phyloP scores from a whole-genome alignment of 2,329 filamentous ascomycete species.

The Coniochaeta sp. region DNA sequence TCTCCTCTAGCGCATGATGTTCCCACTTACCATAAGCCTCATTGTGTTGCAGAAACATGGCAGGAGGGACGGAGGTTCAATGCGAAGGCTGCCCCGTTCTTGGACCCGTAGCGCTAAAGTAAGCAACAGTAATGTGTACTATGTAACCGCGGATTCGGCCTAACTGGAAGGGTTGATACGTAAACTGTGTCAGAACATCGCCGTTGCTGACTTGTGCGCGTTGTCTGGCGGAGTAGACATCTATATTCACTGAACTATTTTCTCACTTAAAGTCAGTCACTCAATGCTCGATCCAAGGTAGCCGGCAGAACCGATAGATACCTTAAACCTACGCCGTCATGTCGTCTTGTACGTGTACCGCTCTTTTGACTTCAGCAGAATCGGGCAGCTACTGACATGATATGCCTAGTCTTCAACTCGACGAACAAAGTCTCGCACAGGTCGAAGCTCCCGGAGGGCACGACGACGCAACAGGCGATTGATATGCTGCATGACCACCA shows the following conservation, averaged over 20 bases:
- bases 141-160: not conserved
- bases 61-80: no score
- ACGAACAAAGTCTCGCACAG: conserved; percentile 33
- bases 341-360: not conserved
- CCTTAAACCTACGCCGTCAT: not conserved
- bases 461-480: conserved; percentile 27
- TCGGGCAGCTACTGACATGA: not conserved
- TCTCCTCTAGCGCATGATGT: no score
- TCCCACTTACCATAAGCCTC: no score
- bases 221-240: not conserved
- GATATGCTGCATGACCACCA: conserved; percentile 41
- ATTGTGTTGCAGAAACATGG: no score
- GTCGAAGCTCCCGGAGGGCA: conserved; percentile 31
- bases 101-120: no score
- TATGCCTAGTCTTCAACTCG: conserved; percentile 31
- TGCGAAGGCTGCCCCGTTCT: no score
- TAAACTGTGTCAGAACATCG: conserved; percentile 4
- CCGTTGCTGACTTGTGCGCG: not conserved
- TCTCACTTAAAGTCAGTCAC: not conserved
- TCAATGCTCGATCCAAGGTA: not conserved
- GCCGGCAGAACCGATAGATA: not conserved
- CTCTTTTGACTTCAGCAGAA: not conserved
- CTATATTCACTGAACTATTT: not conserved
- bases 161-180: not conserved
- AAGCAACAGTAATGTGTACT: not conserved